Base-by-base conservation (phyloP, 345 rosid species). In the Lepidium aucheri region DNA sequence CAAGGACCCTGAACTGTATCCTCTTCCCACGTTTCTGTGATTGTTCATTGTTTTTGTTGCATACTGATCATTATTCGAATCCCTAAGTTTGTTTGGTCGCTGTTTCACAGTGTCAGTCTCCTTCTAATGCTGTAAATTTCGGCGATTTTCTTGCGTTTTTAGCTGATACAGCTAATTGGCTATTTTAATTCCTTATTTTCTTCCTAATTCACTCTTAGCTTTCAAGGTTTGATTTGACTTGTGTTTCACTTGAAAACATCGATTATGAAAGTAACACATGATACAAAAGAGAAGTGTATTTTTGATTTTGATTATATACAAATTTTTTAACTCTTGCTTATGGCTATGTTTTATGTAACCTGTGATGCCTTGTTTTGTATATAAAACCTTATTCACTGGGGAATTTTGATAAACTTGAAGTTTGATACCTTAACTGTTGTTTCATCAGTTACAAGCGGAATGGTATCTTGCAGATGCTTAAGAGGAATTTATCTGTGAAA, bases 1-100 rank as follows among this genome's bases (percentile, higher is more conserved):
- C 76, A 88, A 94, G 75, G 99, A 94, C 71, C 89, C 96, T 10
- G 97, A 90, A 3, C 86, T 93, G 99, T 94, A 86, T 81, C 81
- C 80, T 74, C 35, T 39, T 59, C 12, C 5, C 13, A 7, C 12
- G 40, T 41, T 18, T 40, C 39, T 39, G 1, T 41, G 22, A 10
- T 15, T 42, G 35, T 52, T 53, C 53, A 14, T 16, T 11, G 3
- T 18, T 43, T 26, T 44, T 15, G 8, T 24, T 39, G 44, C 44
- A 2, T 17, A 65, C n/a, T 33, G 35, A 8, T 67, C 72, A 67
- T 44, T 5, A 34, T 58, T 68, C 11, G 16, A 63, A 46, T 46
- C 50, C 63, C 63, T 61, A 44, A 53, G 20, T 61, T 11, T 1
- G 5, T 15, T 55, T 30, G 15, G 32, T 67, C 33, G 4, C 43